Conservation (phyloP, 2,329 filamentous ascomycete genomes). For the Nemania sp. region DNA sequence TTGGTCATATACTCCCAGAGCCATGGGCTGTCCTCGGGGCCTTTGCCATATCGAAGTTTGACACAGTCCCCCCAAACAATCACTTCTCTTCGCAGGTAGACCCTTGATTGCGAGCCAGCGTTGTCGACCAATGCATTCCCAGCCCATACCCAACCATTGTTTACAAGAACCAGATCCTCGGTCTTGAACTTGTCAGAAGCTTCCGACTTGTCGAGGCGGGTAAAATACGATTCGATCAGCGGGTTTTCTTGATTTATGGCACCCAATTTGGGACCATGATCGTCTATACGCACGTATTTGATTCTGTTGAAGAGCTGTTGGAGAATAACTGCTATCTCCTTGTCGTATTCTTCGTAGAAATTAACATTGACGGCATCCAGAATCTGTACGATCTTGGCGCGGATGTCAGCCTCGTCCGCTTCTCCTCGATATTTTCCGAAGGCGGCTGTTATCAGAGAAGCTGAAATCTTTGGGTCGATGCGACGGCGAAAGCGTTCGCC, state of each 20-base stretch:
- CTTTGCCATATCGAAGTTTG: slow-evolving; percentile 85
- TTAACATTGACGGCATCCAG: slow-evolving; percentile 84
- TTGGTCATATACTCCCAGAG: slow-evolving; percentile 95
- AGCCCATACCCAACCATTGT: slow-evolving; percentile 99
- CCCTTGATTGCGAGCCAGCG: slow-evolving; percentile 82
- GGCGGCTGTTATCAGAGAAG: slow-evolving; percentile 67
- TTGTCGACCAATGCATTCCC: slow-evolving; percentile 94
- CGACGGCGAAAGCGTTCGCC: slow-evolving; percentile 77
- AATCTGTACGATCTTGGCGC: slow-evolving; percentile 62
- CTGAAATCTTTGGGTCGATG: slow-evolving; percentile 70
- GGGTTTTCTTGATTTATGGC: slow-evolving; percentile 76
- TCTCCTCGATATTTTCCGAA: slow-evolving; percentile 68
- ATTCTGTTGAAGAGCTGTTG: slow-evolving; percentile 92
- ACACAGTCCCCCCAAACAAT: slow-evolving; percentile 99
- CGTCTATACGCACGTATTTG: slow-evolving; percentile 93
- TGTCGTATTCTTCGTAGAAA: slow-evolving; percentile 91
- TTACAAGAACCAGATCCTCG: slow-evolving; percentile 79
- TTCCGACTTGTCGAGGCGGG: slow-evolving; percentile 78
- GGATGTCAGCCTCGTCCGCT: slow-evolving; percentile 54
- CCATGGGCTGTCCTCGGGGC: slow-evolving; percentile 84
- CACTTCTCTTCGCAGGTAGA: slow-evolving; percentile 94
- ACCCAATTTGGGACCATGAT: slow-evolving; percentile 84
- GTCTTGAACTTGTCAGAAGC: slow-evolving; percentile 75
- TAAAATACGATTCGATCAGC: slow-evolving; percentile 93
- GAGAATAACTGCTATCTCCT: slow-evolving; percentile 78